Base-by-base conservation (phyloP, 1,139 yeast species). In the Arxiozyma heterogenica region DNA sequence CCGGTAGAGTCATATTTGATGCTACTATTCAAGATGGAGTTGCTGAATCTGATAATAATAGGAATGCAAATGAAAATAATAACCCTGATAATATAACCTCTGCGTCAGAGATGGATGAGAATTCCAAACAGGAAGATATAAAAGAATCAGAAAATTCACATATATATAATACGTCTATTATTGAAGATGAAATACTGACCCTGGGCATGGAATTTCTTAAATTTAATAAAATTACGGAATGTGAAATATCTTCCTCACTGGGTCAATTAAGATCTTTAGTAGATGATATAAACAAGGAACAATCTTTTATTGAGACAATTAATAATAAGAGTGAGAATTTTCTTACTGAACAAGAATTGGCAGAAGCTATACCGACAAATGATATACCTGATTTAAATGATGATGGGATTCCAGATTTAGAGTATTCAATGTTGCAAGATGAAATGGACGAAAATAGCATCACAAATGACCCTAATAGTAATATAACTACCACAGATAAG, bases 171-270 rank as follows among this genome's bases (percentile, higher is more conserved):
- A 49, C 57, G 18, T 48, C 54, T 11, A 30, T 51, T 5, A 49
- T 53, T 12, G 69, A 66, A 41, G 69, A 68, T 54, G 71, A 67
- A 48, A 61, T 69, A 4, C 47, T 69, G 25, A 61, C 63, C 1
- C 55, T 69, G 1, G 72, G 71, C 8, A 61, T 65, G 55, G 68
- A 67, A 30, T 62, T 60, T 47, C 57, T 68, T 22, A 69, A 71
- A 30, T 66, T 69, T 30, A 71, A 69, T 12, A 71, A 64, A 11
- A 60, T 82, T 9, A 78, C 76, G 8, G 61, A 61, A 12, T 62
- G 75, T 12, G 74, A 79, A 7, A 71, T 84, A 1, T 84, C 90
- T 59, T 87, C 90, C 0, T 83, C 91, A 0, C 73, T 85, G 59
- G 73, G 69, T 18, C 82, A 81, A 54, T 72, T 86, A 50, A 75